Evolutionary conservation across 441 rosid species (phyloP).

Genomic region (Omphalea diandra): DNA sequence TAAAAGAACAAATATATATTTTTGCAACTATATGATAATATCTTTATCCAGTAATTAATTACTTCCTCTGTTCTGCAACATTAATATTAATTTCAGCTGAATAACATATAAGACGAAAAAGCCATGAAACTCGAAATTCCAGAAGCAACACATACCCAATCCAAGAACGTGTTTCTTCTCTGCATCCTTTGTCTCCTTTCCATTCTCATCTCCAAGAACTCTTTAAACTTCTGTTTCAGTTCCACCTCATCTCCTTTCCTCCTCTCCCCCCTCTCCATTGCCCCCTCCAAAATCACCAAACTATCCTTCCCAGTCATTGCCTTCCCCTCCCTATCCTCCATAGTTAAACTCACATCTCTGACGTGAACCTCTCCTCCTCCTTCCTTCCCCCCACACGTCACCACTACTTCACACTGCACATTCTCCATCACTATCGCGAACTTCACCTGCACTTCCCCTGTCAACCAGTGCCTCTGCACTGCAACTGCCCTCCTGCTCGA

Average conservation of each 20-base stretch:
- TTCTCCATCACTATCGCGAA: conserved; percentile 46
- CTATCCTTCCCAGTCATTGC: conserved; percentile 60
- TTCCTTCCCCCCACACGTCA: conserved; percentile 57
- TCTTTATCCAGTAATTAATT: no score
- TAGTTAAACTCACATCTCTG: conserved; percentile 64
- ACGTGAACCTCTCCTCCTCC: conserved; percentile 67
- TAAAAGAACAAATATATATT: no score
- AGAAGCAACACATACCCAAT: conserved; percentile 36
- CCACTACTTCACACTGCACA: conserved; percentile 51
- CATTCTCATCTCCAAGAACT: conserved; percentile 38
- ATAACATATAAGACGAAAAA: conserved; percentile 46
- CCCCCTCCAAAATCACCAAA: conserved; percentile 49
- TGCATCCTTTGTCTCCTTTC: conserved; percentile 30
- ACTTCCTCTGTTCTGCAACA: no score
- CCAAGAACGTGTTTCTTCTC: conserved; percentile 42
- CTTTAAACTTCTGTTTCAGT: conserved; percentile 41
- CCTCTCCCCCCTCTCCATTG: conserved; percentile 46
- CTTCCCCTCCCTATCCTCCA: conserved; percentile 79
- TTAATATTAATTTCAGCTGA: no score
- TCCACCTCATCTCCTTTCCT: conserved; percentile 25
- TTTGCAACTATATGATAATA: no score
- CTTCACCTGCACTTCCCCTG: conserved; percentile 52
- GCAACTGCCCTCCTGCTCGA: conserved; percentile 56
- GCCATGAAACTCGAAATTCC: conserved; percentile 40
- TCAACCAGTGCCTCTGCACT: conserved; percentile 67